phyloP scores from a whole-genome alignment of 352 stramenopile species.

The Pythium scleroteichum region DNA sequence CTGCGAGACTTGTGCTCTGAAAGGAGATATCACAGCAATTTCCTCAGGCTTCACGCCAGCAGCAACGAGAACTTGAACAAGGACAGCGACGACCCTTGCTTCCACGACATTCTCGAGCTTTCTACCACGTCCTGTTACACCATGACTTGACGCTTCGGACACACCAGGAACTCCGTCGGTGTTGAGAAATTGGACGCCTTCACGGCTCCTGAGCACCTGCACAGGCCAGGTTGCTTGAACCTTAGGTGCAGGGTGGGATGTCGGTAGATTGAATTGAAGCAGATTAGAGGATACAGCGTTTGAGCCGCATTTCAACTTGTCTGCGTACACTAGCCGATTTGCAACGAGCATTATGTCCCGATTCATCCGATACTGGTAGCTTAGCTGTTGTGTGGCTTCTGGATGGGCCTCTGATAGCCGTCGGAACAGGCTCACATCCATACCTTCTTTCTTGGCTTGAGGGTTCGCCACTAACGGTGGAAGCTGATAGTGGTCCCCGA shows the following conservation, averaged over 20 bases:
- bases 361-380: conserved; percentile 99
- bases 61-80: conserved; percentile 68
- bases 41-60: conserved; percentile 55
- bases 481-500: conserved; percentile 98
- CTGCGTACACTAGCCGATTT: conserved; percentile 93
- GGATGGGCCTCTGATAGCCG: conserved; percentile 91
- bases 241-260: conserved; percentile 2
- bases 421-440: conserved; percentile 91
- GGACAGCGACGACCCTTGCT: conserved; percentile 57
- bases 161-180: conserved; percentile 49
- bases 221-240: conserved; percentile 28
- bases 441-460: conserved; percentile 83
- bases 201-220: conserved; percentile 33
- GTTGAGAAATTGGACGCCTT: conserved; percentile 86
- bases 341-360: conserved; percentile 94
- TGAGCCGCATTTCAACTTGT: conserved; percentile 93
- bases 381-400: conserved; percentile 90
- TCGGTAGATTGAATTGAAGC: conserved; percentile 20
- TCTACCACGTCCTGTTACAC: conserved; percentile 19
- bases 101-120: conserved; percentile 81
- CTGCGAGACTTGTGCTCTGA: conserved; percentile 89
- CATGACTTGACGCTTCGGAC: background rate
- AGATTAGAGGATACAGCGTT: conserved; percentile 51
- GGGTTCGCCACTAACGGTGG: conserved; percentile 93
- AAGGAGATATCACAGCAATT: conserved; percentile 93